Conservation (phyloP, 352 stramenopile genomes). For the Phytopythium ostracodes region DNA sequence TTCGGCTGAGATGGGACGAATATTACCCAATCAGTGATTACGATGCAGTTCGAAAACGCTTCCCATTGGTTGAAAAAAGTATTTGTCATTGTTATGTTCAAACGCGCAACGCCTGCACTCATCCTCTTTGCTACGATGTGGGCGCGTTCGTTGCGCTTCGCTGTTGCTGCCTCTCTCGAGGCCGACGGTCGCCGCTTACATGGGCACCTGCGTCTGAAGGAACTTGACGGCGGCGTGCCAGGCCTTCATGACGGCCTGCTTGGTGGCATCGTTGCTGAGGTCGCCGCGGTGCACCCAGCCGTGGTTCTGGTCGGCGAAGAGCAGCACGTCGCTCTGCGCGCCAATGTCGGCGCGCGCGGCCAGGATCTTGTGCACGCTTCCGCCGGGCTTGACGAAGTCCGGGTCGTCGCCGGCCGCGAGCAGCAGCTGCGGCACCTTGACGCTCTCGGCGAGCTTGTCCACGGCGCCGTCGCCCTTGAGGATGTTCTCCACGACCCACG, state of each 20-base stretch:
- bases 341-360: slow-evolving; percentile 44
- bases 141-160: neutral
- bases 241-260: slow-evolving; percentile 56
- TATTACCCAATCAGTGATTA: neutral
- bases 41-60: neutral
- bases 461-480: slow-evolving; percentile 63
- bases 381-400: slow-evolving; percentile 57
- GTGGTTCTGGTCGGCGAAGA: slow-evolving; percentile 72
- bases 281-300: slow-evolving; percentile 85
- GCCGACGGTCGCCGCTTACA: neutral
- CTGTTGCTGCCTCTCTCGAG: no score
- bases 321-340: slow-evolving; percentile 48
- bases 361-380: slow-evolving; percentile 74
- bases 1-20: neutral
- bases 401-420: slow-evolving; percentile 66
- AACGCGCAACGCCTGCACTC: neutral
- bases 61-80: neutral
- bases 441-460: slow-evolving; percentile 61
- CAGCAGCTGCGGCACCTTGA: slow-evolving; percentile 76
- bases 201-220: slow-evolving; percentile 46
- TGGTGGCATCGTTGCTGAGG: slow-evolving; percentile 58
- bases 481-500: slow-evolving; percentile 75
- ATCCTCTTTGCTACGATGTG: neutral
- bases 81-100: neutral
- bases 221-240: slow-evolving; percentile 60